Base-by-base conservation (phyloP, 805 yeast species). In the Teunomyces atbi region DNA sequence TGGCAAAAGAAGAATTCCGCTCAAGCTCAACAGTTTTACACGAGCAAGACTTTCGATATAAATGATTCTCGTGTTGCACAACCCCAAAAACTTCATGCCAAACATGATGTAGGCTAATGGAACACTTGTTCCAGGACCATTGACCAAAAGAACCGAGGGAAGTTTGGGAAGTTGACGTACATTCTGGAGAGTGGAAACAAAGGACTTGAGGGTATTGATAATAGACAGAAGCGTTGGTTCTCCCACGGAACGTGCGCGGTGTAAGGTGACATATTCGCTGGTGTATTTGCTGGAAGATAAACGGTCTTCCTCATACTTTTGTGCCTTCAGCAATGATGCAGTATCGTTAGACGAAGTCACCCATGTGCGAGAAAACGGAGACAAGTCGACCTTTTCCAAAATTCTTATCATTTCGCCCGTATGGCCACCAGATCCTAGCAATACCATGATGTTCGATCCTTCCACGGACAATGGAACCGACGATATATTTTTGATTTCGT, bases 391-490 rank as follows among this genome's bases (percentile, higher is more conserved):
- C 32, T 71, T 71, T 4, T 59, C 49, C 7, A 89, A 61, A 13
- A 92, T 70, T 20, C 91, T 70, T n/a, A 91, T 62, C 95, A 92
- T 89, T 63, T 92, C 97, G 1, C 97, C 97, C 0, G 97, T 90
- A 58, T 90, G 98, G 2, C 97, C 98, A 0, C 99, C 99, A 0
- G 97, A 89, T 0, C 98, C 98, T 8, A 92, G 66, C n/a, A 89
- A 73, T 0, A 86, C 69, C 77, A 86, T 75, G 19, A 80, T 48
- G 36, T 64, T 65, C 26, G 49, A 18, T 3, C 51, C 54, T 30
- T 44, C 36, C 16, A 21, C 42, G 3, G 41, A 39, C 27, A 44
- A 34, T 26, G 43, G 42, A n/a, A 32, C 36, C 12, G 41, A 32
- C 10, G 41, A 8, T 13, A 30, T 28, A 35, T n/a, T 13, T 18